Evolutionary conservation across 2,329 filamentous ascomycete species (phyloP).

Genomic region (Xylaria sp.): DNA sequence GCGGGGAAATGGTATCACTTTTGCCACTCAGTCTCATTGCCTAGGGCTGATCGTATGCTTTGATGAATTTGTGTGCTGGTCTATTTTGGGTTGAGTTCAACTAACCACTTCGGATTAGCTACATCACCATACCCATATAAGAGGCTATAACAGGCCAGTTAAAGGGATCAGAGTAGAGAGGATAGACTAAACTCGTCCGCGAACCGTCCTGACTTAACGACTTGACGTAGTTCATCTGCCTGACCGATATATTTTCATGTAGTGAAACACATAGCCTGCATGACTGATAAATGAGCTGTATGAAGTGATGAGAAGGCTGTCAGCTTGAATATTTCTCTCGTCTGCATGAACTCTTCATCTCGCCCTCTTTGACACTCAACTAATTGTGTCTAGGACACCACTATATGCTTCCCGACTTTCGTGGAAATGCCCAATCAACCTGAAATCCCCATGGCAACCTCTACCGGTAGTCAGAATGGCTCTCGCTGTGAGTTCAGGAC

Average conservation of each 20-base stretch:
- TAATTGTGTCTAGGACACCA: background rate
- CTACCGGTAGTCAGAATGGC: constrained; percentile 6
- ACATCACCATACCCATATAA: background rate
- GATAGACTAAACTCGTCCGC: background rate
- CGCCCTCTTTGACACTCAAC: background rate
- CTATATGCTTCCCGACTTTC: background rate
- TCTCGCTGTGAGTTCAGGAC: constrained; percentile 34
- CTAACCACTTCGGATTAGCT: constrained; percentile 10
- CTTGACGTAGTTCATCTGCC: background rate
- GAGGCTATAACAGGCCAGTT: background rate
- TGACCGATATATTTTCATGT: background rate
- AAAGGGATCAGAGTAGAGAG: background rate
- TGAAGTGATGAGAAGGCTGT: background rate
- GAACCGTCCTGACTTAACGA: background rate
- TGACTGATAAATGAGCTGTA: background rate
- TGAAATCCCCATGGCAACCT: background rate
- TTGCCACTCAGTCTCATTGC: background rate
- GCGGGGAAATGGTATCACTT: background rate
- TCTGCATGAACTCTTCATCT: background rate
- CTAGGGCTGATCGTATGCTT: background rate
- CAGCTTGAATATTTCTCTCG: background rate
- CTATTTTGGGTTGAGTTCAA: background rate
- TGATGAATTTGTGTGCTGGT: background rate
- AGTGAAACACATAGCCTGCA: background rate
- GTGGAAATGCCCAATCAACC: constrained; percentile 8